Conservation (phyloP, 2,329 filamentous ascomycete genomes). For the Phaeoacremonium minimum region DNA sequence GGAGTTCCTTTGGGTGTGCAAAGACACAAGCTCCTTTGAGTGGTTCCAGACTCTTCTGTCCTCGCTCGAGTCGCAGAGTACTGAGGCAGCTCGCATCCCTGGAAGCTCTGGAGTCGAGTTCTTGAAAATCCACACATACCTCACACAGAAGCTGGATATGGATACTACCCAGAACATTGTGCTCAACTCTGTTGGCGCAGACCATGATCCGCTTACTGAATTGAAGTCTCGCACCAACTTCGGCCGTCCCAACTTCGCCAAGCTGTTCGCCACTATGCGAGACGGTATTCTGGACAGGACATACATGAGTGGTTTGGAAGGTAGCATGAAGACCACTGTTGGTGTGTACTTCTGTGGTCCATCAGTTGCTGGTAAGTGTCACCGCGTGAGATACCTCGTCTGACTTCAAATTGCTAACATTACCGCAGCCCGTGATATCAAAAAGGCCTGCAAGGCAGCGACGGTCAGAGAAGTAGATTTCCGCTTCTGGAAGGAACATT, state of each 20-base stretch:
- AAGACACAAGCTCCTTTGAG: conserved; percentile 91
- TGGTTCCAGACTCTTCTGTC: conserved; percentile 97
- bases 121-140: conserved; percentile 95
- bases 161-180: conserved; percentile 97
- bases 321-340: conserved; percentile 73
- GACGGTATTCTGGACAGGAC: conserved; percentile 81
- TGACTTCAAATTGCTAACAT: conserved; percentile 25
- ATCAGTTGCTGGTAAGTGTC: conserved; percentile 56
- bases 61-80: conserved; percentile 83
- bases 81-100: conserved; percentile 61
- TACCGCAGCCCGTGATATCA: conserved; percentile 71
- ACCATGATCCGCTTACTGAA: conserved; percentile 87
- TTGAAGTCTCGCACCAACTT: conserved; percentile 89
- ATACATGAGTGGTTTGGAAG: conserved; percentile 80
- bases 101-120: conserved; percentile 74
- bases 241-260: conserved; percentile 82
- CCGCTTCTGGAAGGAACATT: conserved; percentile 99
- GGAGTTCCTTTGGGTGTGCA: conserved; percentile 99
- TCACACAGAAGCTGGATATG: conserved; percentile 87
- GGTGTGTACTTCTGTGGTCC: conserved; percentile 98
- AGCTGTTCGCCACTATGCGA: conserved; percentile 78
- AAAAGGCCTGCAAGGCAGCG: conserved; percentile 70
- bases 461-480: conserved; percentile 80
- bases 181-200: conserved; percentile 86
- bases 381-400: neutral